Percentiles rank a stretch among this genome's conserved stretches.
phyloP scores from a whole-genome alignment of 2,329 filamentous ascomycete genomes.

The Pseudogymnoascus sp. region DNA sequence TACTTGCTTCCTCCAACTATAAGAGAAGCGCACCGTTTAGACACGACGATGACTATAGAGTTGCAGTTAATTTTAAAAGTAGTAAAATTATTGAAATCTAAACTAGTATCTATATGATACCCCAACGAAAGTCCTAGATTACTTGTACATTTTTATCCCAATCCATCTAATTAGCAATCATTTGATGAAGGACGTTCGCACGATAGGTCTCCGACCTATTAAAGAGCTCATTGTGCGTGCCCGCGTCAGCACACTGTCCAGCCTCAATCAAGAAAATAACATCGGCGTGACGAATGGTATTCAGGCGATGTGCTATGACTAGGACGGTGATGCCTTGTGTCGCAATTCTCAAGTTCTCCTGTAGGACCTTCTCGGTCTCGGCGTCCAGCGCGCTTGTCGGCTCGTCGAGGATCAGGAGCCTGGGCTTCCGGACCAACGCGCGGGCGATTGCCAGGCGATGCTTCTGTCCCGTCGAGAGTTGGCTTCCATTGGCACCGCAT shows the following conservation, averaged over 20 bases:
- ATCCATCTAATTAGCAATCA: neutral
- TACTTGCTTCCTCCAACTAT: neutral
- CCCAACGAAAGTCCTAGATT: neutral
- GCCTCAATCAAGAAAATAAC: slow-evolving; percentile 24
- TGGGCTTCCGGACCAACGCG: slow-evolving; percentile 57
- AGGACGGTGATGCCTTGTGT: slow-evolving; percentile 38
- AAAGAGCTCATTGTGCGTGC: slow-evolving; percentile 22
- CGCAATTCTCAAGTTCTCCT: slow-evolving; percentile 11
- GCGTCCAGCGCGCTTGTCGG: slow-evolving; percentile 63
- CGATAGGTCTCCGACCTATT: slow-evolving; percentile 22
- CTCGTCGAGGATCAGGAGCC: slow-evolving; percentile 62
- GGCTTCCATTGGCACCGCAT: slow-evolving; percentile 81
- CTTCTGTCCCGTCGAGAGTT: slow-evolving; percentile 88
- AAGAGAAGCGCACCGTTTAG: neutral
- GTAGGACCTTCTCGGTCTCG: slow-evolving; percentile 50
- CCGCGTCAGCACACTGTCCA: slow-evolving; percentile 24
- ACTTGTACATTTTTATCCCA: neutral
- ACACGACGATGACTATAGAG: neutral
- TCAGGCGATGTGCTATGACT: slow-evolving; percentile 27
- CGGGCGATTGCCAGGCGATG: slow-evolving; percentile 84
- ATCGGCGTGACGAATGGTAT: slow-evolving; percentile 24
- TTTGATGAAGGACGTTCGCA: slow-evolving; percentile 1
- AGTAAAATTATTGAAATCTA: neutral
- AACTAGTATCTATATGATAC: neutral
- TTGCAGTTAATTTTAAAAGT: neutral